Evolutionary conservation across 768 basidiomycete species (phyloP).

Genomic region (Xerocomellus chrysenteron): DNA sequence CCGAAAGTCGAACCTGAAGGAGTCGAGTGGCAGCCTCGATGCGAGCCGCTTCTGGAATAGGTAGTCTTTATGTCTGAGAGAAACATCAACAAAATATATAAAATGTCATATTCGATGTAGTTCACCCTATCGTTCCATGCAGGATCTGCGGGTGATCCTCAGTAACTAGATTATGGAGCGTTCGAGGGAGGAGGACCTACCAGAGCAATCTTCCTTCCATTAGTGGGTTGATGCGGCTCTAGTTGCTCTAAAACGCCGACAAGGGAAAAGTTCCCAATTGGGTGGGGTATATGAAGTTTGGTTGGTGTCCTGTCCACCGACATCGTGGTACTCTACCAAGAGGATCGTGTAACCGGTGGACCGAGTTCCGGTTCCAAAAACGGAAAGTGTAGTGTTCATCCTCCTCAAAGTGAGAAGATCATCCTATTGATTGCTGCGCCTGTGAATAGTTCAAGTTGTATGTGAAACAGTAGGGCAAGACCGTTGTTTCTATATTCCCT

Average conservation of each 20-base stretch:
- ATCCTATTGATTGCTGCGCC: not conserved
- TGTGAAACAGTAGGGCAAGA: not conserved
- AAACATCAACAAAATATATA: not conserved
- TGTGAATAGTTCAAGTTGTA: not conserved
- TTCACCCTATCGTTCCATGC: constrained; percentile 78
- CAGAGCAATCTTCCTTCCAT: constrained; percentile 62
- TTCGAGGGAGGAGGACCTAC: constrained; percentile 39
- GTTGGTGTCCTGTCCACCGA: constrained; percentile 37
- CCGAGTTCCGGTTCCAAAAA: constrained; percentile 17
- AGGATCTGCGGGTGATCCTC: constrained; percentile 53
- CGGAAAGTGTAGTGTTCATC: constrained; percentile 26
- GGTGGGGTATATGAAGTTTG: constrained; percentile 54
- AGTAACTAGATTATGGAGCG: constrained; percentile 6
- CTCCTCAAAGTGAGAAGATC: not conserved
- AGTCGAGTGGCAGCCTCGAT: constrained; percentile 63
- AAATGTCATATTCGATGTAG: not conserved
- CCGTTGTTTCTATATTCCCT: not conserved
- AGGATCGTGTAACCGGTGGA: not conserved
- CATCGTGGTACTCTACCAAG: constrained; percentile 17
- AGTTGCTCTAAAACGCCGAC: constrained; percentile 66
- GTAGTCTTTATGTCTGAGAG: constrained; percentile 78
- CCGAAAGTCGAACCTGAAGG: constrained; percentile 88
- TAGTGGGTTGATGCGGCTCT: constrained; percentile 46
- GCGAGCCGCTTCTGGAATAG: constrained; percentile 77
- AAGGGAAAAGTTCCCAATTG: constrained; percentile 43